phyloP scores from a whole-genome alignment of 441 rosid genomes.

The Pelargonium hybrid region DNA sequence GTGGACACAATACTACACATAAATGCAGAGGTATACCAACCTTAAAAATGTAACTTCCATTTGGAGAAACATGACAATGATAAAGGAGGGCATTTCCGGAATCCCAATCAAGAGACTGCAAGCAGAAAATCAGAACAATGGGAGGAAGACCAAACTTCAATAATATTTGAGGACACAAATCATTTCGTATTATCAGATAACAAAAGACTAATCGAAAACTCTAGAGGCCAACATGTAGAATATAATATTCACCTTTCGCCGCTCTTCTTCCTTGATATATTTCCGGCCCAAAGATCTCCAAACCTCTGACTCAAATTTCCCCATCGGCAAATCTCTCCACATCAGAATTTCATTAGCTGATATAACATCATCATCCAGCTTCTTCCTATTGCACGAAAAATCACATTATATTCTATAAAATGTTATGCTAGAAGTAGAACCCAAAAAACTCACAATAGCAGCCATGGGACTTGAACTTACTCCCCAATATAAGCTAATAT shows the following conservation, averaged over 20 bases:
- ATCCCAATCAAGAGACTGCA: constrained; percentile 47
- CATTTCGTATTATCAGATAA: not conserved
- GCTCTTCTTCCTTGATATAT: constrained; percentile 25
- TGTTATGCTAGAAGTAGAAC: not conserved
- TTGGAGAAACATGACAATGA: constrained; percentile 38
- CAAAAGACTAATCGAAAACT: not conserved
- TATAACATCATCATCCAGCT: constrained; percentile 25
- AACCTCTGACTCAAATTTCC: constrained; percentile 37
- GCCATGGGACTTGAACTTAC: constrained; percentile 26
- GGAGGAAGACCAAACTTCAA: not conserved
- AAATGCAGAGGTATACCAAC: constrained; percentile 25
- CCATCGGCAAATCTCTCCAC: constrained; percentile 37
- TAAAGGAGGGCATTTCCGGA: constrained; percentile 35
- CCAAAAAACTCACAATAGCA: constrained; percentile 5
- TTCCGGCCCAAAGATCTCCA: constrained; percentile 33
- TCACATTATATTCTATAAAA: not conserved
- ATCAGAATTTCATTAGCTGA: constrained; percentile 32
- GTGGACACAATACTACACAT: not conserved
- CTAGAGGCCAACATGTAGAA: not conserved
- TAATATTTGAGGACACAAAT: not conserved
- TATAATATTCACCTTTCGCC: constrained; percentile 29
- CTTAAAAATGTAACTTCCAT: constrained; percentile 48
- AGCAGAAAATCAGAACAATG: not conserved
- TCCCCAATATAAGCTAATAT: constrained; percentile 48
- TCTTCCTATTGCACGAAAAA: constrained; percentile 20